Evolutionary conservation across 164 flowering plant genomes (phyloP).

Genomic region (Pachysandra terminalis): DNA sequence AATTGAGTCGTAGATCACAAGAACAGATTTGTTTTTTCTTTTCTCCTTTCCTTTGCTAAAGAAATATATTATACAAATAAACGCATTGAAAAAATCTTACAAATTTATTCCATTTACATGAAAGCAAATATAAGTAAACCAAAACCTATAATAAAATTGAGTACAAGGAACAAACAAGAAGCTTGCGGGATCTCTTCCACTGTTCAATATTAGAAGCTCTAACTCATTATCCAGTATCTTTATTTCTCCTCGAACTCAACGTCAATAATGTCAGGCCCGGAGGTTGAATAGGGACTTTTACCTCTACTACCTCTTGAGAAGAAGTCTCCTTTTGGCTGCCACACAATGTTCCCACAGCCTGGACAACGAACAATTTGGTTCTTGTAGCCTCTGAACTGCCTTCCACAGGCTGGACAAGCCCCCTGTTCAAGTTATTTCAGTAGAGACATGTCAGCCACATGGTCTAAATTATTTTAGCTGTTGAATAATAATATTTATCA

Average conservation of each 20-base stretch:
- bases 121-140: not conserved
- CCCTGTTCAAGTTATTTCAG: constrained; percentile 53
- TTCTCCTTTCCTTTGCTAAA: too few relatives aligned
- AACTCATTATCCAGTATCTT: constrained; percentile 1
- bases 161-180: not conserved
- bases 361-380: constrained; percentile 63
- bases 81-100: too few relatives aligned
- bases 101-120: not conserved
- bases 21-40: too few relatives aligned
- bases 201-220: not conserved
- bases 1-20: too few relatives aligned
- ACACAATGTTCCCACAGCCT: constrained; percentile 79
- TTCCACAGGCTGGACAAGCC: constrained; percentile 80
- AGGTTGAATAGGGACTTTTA: constrained; percentile 25
- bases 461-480: not conserved
- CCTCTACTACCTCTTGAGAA: constrained; percentile 44
- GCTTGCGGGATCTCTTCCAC: not conserved
- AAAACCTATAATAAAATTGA: not conserved
- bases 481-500: too few relatives aligned
- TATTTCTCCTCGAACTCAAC: constrained; percentile 88
- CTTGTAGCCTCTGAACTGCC: constrained; percentile 60
- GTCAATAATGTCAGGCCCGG: constrained; percentile 70
- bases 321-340: constrained; percentile 75
- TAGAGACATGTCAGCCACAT: not conserved
- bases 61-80: too few relatives aligned